Evolutionary conservation across 352 stramenopile species (phyloP).

Genomic region (Pythium periplocum): DNA sequence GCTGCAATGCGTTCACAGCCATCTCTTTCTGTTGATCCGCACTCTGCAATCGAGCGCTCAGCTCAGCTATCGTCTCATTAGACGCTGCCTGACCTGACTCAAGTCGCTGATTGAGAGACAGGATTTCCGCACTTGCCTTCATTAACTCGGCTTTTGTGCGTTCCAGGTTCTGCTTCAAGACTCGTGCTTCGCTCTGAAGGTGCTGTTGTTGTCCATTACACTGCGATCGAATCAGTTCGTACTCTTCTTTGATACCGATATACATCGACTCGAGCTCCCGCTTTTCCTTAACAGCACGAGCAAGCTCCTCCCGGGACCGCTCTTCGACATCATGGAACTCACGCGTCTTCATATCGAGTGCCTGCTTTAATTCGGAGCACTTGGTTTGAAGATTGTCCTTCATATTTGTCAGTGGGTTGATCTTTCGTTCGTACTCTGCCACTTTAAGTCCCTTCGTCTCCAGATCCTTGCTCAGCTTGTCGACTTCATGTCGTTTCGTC

Average conservation of each 20-base stretch:
- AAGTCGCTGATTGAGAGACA: slow-evolving; percentile 39
- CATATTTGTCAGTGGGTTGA: slow-evolving; percentile 33
- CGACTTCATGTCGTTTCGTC: slow-evolving; percentile 54
- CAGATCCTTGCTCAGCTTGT: slow-evolving; percentile 47
- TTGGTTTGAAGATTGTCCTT: slow-evolving; percentile 58
- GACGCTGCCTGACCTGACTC: slow-evolving; percentile 47
- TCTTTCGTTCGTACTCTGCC: slow-evolving; percentile 55
- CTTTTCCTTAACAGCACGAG: slow-evolving; percentile 41
- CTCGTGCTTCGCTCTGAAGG: slow-evolving; percentile 36
- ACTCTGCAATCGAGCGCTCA: slow-evolving; percentile 37
- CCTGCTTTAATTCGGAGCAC: slow-evolving; percentile 45
- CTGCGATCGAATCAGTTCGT: slow-evolving; percentile 35
- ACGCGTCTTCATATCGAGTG: slow-evolving; percentile 40
- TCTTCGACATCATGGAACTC: slow-evolving; percentile 54
- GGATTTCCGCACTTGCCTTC: slow-evolving; percentile 34
- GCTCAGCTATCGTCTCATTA: slow-evolving; percentile 59
- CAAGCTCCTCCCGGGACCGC: slow-evolving; percentile 39
- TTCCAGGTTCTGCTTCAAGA: slow-evolving; percentile 46
- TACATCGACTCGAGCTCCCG: slow-evolving; percentile 47
- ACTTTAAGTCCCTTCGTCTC: slow-evolving; percentile 38
- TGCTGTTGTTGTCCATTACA: slow-evolving; percentile 31
- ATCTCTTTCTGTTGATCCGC: slow-evolving; percentile 54
- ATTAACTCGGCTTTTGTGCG: slow-evolving; percentile 48
- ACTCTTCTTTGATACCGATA: slow-evolving; percentile 45
- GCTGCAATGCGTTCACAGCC: slow-evolving; percentile 26